Percentiles rank a stretch among this genome's conserved stretches.
Conservation (phyloP, 441 rosid species). For the Kokia cookei region DNA sequence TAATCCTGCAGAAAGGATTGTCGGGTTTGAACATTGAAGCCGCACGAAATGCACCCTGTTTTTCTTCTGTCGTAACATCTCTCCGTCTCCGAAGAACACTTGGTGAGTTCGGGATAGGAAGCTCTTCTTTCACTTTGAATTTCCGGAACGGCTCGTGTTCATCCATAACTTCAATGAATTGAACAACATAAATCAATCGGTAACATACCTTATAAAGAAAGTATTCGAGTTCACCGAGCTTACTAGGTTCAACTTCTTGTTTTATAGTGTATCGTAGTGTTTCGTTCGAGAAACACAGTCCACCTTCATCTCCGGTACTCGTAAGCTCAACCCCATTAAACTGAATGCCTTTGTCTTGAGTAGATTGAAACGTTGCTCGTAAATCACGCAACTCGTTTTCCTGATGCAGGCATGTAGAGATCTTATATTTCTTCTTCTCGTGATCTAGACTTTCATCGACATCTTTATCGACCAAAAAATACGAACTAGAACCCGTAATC, state of each 20-base stretch:
- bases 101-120: neutral
- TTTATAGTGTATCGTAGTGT: constrained; percentile 6
- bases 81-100: constrained; percentile 17
- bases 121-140: constrained; percentile 1
- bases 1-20: constrained; percentile 33
- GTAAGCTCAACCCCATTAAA: constrained; percentile 5
- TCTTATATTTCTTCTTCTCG: neutral
- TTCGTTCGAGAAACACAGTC: neutral
- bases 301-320: constrained; percentile 3
- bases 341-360: constrained; percentile 15
- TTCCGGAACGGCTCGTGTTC: neutral
- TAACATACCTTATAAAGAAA: neutral
- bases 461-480: neutral
- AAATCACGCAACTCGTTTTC: neutral
- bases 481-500: neutral
- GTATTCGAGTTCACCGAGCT: constrained; percentile 4
- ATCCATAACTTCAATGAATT: constrained; percentile 6
- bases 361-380: neutral
- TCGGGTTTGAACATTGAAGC: constrained; percentile 24
- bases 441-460: neutral
- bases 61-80: constrained; percentile 25
- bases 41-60: constrained; percentile 15
- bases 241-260: constrained; percentile 20
- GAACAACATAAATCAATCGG: neutral
- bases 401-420: neutral